Evolutionary conservation across 1,284 basidiomycete species (phyloP).

Genomic region (Marasmius sp.): DNA sequence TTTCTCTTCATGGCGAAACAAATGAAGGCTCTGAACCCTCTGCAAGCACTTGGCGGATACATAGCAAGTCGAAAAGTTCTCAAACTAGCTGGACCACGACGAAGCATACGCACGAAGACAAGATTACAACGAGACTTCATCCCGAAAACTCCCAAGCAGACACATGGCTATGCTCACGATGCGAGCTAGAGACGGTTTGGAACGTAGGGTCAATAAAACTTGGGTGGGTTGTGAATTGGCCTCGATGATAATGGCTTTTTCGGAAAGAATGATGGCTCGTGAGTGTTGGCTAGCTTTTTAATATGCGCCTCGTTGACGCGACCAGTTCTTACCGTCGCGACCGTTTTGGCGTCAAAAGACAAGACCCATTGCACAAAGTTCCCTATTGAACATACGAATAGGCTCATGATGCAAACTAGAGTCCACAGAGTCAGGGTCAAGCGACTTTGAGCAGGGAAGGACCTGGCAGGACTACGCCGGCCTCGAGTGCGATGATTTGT

Average conservation of each 20-base stretch:
- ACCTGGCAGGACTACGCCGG: constrained; percentile 86
- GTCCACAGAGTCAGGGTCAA: constrained; percentile 60
- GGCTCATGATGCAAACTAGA: constrained; percentile 87
- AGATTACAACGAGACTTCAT: constrained; percentile 49
- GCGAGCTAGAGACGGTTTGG: constrained; percentile 69
- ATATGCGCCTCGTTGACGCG: too few species aligned
- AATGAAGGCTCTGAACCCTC: constrained; percentile 83
- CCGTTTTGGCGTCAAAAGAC: constrained; percentile 68
- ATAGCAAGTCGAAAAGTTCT: constrained; percentile 90
- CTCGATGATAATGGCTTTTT: too few species aligned
- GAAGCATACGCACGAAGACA: constrained; percentile 79
- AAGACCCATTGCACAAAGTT: constrained; percentile 24
- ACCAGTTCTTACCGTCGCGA: constrained; percentile 53
- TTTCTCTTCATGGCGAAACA: constrained; percentile 26
- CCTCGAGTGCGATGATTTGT: constrained; percentile 93
- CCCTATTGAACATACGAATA: constrained; percentile 46
- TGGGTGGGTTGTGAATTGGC: too few species aligned
- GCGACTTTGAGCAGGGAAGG: constrained; percentile 72
- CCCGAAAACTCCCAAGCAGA: constrained; percentile 32
- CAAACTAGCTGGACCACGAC: constrained; percentile 57
- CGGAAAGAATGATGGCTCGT: too few species aligned
- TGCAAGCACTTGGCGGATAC: constrained; percentile 76
- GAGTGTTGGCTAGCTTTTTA: too few species aligned
- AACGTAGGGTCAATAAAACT: too few species aligned
- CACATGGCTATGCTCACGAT: constrained; percentile 72